phyloP scores from a whole-genome alignment of 2,329 filamentous ascomycete species.

The Diaporthe nobilis region DNA sequence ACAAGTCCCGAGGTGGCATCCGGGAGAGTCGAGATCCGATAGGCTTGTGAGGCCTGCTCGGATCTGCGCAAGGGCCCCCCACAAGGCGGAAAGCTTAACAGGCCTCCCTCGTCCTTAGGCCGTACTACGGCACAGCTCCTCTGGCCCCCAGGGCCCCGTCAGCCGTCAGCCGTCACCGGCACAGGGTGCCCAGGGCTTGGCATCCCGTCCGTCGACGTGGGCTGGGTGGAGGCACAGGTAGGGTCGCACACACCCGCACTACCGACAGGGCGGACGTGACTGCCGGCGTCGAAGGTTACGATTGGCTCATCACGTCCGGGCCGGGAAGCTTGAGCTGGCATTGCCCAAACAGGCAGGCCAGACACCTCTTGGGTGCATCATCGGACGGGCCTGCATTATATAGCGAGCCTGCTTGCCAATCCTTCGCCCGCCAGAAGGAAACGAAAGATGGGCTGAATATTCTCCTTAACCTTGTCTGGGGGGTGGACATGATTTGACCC shows the following conservation, averaged over 20 bases:
- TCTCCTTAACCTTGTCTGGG: constrained; percentile 16
- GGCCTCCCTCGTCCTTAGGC: background rate
- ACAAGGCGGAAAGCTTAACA: constrained; percentile 29
- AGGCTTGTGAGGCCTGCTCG: constrained; percentile 36
- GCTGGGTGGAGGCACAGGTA: background rate
- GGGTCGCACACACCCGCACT: background rate
- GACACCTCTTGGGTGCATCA: background rate
- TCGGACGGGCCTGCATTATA: constrained; percentile 26
- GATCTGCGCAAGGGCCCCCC: constrained; percentile 23
- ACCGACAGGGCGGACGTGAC: constrained; percentile 26
- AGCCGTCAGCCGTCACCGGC: constrained; percentile 8
- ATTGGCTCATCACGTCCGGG: constrained; percentile 34
- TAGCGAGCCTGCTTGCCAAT: constrained; percentile 23
- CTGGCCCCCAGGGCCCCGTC: background rate
- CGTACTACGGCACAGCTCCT: background rate
- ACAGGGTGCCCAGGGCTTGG: constrained; percentile 23
- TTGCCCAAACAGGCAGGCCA: constrained; percentile 23
- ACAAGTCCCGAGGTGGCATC: constrained; percentile 5
- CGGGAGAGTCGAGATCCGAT: constrained; percentile 35
- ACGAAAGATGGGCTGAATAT: constrained; percentile 31
- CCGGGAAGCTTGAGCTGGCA: constrained; percentile 1
- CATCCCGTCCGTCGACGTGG: constrained; percentile 2
- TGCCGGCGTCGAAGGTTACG: constrained; percentile 30
- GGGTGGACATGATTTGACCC: background rate
- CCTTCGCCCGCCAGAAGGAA: background rate